Conservation (phyloP, 2,329 filamentous ascomycete species). For the Myriosclerotinia scirpicola region DNA sequence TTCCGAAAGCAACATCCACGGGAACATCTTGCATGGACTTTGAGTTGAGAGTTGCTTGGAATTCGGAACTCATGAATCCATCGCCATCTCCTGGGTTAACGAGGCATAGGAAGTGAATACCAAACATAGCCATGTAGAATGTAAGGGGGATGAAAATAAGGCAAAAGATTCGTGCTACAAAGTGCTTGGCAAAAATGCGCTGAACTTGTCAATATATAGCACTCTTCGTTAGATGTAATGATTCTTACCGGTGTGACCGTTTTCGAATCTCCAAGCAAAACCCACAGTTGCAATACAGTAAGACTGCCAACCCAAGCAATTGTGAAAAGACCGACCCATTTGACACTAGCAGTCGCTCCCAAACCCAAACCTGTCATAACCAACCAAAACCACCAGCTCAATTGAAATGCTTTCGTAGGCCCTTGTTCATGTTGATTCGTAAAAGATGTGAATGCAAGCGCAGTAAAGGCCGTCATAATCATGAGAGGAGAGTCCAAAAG, state of each 20-base stretch:
- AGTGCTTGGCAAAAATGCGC: conserved; percentile 88
- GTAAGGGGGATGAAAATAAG: conserved; percentile 82
- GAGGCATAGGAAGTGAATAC: conserved; percentile 90
- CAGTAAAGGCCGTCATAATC: conserved; percentile 89
- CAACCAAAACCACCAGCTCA: conserved; percentile 98
- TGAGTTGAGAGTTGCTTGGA: conserved; percentile 94
- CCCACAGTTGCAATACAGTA: conserved; percentile 91
- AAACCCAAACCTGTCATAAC: conserved; percentile 80
- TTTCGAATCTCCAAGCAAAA: conserved; percentile 84
- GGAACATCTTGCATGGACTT: conserved; percentile 96
- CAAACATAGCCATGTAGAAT: conserved; percentile 98
- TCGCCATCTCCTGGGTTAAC: conserved; percentile 95
- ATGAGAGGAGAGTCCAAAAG: conserved; percentile 94
- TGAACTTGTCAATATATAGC: conserved; percentile 41
- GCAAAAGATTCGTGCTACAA: conserved; percentile 87
- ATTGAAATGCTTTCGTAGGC: conserved; percentile 80
- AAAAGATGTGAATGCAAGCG: conserved; percentile 86
- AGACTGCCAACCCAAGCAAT: conserved; percentile 96
- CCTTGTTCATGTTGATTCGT: conserved; percentile 96
- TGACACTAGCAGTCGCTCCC: conserved; percentile 90
- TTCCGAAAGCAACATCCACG: conserved; percentile 87
- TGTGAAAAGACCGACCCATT: conserved; percentile 98
- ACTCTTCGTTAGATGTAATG: not conserved
- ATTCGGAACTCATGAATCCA: conserved; percentile 99
- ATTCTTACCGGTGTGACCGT: conserved; percentile 71